phyloP scores from a whole-genome alignment of 495 filamentous ascomycete genomes.

The Hypomontagnella submonticulosa region DNA sequence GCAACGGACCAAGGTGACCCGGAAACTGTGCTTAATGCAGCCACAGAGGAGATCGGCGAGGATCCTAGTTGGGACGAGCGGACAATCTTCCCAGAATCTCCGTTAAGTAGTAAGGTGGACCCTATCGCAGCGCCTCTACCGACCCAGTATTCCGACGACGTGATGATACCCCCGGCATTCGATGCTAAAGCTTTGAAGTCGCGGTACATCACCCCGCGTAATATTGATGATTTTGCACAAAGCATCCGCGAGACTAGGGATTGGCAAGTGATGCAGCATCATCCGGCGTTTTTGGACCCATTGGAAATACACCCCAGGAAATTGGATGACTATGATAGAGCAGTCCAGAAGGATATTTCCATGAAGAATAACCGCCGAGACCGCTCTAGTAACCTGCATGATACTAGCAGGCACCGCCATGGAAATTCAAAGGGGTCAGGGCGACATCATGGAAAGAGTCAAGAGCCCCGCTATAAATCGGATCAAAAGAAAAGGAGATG shows the following conservation, averaged over 20 bases:
- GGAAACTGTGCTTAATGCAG: constrained; percentile 1
- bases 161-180: constrained; percentile 59
- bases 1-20: constrained; percentile 27
- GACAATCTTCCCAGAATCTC: constrained; percentile 51
- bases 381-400: constrained; percentile 23
- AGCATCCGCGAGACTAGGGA: constrained; percentile 54
- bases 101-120: constrained; percentile 49
- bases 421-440: constrained; percentile 20
- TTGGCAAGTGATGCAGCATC: constrained; percentile 58
- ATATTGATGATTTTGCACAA: constrained; percentile 55
- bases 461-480: constrained; percentile 24
- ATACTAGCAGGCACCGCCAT: constrained; percentile 17
- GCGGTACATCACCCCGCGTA: constrained; percentile 58
- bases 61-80: constrained; percentile 55
- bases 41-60: constrained; percentile 46
- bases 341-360: constrained; percentile 21
- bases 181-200: constrained; percentile 59
- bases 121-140: constrained; percentile 58
- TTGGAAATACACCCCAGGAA: constrained; percentile 35
- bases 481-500: constrained; percentile 39
- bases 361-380: constrained; percentile 23
- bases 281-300: constrained; percentile 58
- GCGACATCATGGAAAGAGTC: constrained; percentile 31
- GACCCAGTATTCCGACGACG: constrained; percentile 52
- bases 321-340: constrained; percentile 39